Base-by-base conservation (phyloP, 1,139 yeast genomes). In the Blastobotrys capitulatus region DNA sequence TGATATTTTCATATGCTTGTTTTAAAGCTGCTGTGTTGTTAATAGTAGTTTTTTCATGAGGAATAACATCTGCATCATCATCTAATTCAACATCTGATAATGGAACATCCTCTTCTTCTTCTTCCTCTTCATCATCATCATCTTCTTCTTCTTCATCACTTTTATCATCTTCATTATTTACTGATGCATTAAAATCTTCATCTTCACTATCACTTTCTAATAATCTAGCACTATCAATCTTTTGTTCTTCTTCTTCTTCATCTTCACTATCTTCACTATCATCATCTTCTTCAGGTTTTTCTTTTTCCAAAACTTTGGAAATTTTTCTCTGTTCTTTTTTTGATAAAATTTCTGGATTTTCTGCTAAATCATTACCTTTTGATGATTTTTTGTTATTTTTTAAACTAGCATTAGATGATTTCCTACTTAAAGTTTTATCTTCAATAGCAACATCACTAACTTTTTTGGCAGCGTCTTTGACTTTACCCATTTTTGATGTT, bases 51-150 rank as follows among this genome's bases (percentile, higher is more conserved):
- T 89, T 89, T 53, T 94, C 89, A 70, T 85, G 82, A 46, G 98
- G 97, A 29, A 90, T 86, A 36, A 86, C 78, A 64, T 88, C 96
- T 15, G 94, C 94, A 62, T 87, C 95, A 4, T 86, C 84, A 60
- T 85, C 95, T 42, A 83, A 70, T 62, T 86, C 95, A 38, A 82
- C 94, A 52, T 80, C 85, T 0, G 82, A 78, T 48, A 80, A 72
- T n/a, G 71, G 62, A 36, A 68, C 57, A 41, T 67, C 72, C 44
- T 82, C 80, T 22, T 79, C 75, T 47, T 78, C 84, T 54, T 77
- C 81, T 44, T 70, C 76, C 25, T 67, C 72, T 13, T 65, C 68
- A 8, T 63, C 71, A 6, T 61, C 66, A 1, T 55, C 65, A 10
- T 60, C 66, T 6, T 57, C 65, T 44, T 70, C 76, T 26, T 67